Evolutionary conservation across 208 protist genomes (phyloP).

Genomic region (Crithidia thermophila): DNA sequence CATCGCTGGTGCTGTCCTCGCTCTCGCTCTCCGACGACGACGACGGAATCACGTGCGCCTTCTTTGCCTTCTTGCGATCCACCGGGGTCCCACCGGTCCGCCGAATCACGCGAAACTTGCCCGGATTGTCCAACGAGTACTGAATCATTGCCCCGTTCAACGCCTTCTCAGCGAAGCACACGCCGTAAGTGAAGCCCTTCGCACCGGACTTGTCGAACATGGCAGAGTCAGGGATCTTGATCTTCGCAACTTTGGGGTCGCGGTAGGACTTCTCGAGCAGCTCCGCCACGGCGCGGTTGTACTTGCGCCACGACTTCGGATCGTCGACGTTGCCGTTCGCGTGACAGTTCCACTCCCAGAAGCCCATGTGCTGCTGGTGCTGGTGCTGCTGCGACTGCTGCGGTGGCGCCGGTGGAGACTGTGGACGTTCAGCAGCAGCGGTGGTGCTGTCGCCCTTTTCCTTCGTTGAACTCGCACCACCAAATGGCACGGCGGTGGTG

Average conservation of each 20-base stretch:
- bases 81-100: slow-evolving; percentile 38
- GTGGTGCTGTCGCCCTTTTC: background rate
- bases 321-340: slow-evolving; percentile 39
- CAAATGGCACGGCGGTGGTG: background rate
- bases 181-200: slow-evolving; percentile 43
- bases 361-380: slow-evolving; percentile 16
- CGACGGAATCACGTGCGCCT: slow-evolving; percentile 35
- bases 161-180: slow-evolving; percentile 57
- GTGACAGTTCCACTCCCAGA: slow-evolving; percentile 68
- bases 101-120: slow-evolving; percentile 41
- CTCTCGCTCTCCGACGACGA: slow-evolving; percentile 22
- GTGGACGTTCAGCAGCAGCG: too few relatives aligned
- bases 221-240: slow-evolving; percentile 38
- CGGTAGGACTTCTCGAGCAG: slow-evolving; percentile 58
- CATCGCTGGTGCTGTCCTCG: slow-evolving; percentile 24
- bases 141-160: slow-evolving; percentile 57
- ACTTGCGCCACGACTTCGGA: slow-evolving; percentile 48
- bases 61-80: slow-evolving; percentile 28
- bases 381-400: background rate
- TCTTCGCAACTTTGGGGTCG: slow-evolving; percentile 16
- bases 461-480: background rate
- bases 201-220: slow-evolving; percentile 26
- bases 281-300: slow-evolving; percentile 46
- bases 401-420: background rate
- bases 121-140: slow-evolving; percentile 43